A percentile compares a stretch with the other conserved stretches of the same genome.
These are phyloP conservation scores for Candida tetrigidarum DNA, from an alignment of 1,139 yeast species.

Conservation along the genomic window DNA sequence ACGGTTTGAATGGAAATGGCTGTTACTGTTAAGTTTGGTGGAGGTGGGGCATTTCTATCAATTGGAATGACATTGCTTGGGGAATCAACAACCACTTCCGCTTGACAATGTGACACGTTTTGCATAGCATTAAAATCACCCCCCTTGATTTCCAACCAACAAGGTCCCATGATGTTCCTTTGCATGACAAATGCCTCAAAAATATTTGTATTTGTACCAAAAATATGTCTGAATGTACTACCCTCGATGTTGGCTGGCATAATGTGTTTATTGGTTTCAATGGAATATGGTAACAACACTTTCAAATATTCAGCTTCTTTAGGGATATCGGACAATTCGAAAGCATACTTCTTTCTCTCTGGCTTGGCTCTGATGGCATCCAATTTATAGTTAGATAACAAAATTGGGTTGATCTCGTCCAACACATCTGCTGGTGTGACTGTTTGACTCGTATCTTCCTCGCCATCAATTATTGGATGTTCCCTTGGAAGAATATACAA, in stretches of 20 bases:
- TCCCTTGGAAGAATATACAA: constrained; percentile 78
- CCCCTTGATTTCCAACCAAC: constrained; percentile 81
- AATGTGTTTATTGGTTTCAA: constrained; percentile 53
- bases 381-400: constrained; percentile 67
- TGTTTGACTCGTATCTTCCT: constrained; percentile 36
- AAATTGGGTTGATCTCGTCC: constrained; percentile 70
- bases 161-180: constrained; percentile 93
- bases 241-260: constrained; percentile 74
- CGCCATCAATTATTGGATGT: constrained; percentile 39
- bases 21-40: constrained; percentile 63
- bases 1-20: constrained; percentile 81
- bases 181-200: constrained; percentile 89
- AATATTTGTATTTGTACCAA: constrained; percentile 74
- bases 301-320: constrained; percentile 80
- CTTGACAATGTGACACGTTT: constrained; percentile 80
- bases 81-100: constrained; percentile 64
- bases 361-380: constrained; percentile 70
- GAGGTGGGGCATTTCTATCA: constrained; percentile 58
- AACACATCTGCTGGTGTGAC: constrained; percentile 68
- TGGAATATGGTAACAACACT: constrained; percentile 72
- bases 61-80: constrained; percentile 57
- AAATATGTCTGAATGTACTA: constrained; percentile 75
- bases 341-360: constrained; percentile 80
- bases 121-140: constrained; percentile 63
- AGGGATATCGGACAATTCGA: constrained; percentile 83